Base-by-base conservation (phyloP, 768 basidiomycete species). In the Clitopilus hobsonii region DNA sequence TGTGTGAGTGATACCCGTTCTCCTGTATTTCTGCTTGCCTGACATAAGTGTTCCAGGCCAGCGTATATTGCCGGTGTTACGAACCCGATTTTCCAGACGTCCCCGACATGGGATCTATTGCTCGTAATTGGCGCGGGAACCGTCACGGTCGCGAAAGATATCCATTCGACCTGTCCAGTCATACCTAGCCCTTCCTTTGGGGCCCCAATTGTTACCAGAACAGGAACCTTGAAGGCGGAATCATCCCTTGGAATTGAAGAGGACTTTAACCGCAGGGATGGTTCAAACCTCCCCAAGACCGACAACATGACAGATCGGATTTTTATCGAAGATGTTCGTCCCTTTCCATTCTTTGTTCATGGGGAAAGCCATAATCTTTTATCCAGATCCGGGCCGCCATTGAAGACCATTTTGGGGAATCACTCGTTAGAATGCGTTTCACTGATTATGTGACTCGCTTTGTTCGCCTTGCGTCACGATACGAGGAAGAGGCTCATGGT, bases 61-160 rank as follows among this genome's bases (percentile, higher is more conserved):
- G 96, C 92, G 11, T 99, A 88, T 65, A 94, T 99, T 52, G 97
- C 95, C 8, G 97, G 97, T 1, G 96, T 98, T 2, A 95, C 92
- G 1, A 99, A 99, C 63, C 97, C 95, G 1, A 94, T 98, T 47
- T 98, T 98, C 70, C 93, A 96, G 63, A 77, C 88, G 1, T 82
- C 88, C 0, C 84, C 86, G 0, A 79, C 83, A 11, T 99, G 97
- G 97, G 97, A 99, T 68, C 74, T 99, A 6, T 75, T 98, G 36
- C 90, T 96, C 68, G 94, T 98, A 65, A 85, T 98, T 58, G 88
- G 91, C 49, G 83, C 85, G 0, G 92, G 92, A 8, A 85, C 83
- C 30, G 91, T 99, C 55, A 86, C 86, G 2, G 87, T 98, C 13
- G 86, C 91, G 32, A 95, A 87, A 67, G 91, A 98, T 59, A 89